Conservation (phyloP, 176 grass and related monocot genomes). For the Cenchrus fungigraminus region DNA sequence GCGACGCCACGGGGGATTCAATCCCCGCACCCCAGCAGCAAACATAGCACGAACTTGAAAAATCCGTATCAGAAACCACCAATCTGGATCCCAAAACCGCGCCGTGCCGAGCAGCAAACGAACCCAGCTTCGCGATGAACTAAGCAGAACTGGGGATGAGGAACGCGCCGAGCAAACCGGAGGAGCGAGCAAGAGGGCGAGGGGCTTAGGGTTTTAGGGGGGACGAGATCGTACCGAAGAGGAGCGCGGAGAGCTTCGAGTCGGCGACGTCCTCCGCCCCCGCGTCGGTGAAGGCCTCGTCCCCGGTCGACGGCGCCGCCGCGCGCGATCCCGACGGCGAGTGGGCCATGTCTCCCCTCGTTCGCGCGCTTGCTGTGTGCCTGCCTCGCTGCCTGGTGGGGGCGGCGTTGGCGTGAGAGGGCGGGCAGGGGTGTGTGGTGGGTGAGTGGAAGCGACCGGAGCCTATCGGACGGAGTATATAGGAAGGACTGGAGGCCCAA, state of each 20-base stretch:
- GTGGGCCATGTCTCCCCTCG: constrained; percentile 26
- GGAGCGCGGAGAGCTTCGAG: constrained; percentile 51
- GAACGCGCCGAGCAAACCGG: not conserved
- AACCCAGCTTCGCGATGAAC: not conserved
- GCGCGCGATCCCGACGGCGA: constrained; percentile 48
- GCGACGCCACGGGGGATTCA: not conserved
- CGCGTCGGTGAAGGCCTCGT: constrained; percentile 27
- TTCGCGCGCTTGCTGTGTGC: not conserved
- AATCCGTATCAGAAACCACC: not conserved
- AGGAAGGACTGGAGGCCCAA: not conserved
- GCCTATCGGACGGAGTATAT: not conserved
- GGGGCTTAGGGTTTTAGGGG: constrained; percentile 27
- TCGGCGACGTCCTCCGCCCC: constrained; percentile 24
- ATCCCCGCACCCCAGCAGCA: not conserved
- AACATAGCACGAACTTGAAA: not conserved
- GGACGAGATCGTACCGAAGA: constrained; percentile 36
- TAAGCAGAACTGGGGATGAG: not conserved
- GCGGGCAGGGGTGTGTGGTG: no score
- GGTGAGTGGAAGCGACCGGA: not conserved
- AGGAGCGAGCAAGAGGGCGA: not conserved
- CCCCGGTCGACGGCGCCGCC: constrained; percentile 30
- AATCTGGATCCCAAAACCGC: not conserved
- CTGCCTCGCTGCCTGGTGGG: not conserved
- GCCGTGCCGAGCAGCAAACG: not conserved
- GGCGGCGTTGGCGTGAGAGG: not conserved